phyloP scores from a whole-genome alignment of 768 basidiomycete genomes.

The Hydnomerulius pinastri region DNA sequence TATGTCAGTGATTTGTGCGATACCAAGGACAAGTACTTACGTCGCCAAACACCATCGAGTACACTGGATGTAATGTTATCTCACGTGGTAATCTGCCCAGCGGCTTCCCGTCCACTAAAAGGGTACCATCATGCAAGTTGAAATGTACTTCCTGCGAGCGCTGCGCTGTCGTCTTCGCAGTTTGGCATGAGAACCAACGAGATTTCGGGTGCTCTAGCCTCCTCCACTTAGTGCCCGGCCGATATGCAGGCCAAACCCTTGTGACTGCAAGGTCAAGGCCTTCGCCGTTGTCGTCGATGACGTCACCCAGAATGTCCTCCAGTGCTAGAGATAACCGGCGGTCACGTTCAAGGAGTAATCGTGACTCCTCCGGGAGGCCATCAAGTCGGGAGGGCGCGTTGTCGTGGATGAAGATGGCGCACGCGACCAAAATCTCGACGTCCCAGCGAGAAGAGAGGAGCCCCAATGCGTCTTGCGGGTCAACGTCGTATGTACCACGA shows the following conservation, averaged over 20 bases:
- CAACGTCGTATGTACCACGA: constrained; percentile 33
- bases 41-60: constrained; percentile 36
- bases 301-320: constrained; percentile 16
- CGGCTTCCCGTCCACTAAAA: constrained; percentile 44
- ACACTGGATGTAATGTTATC: constrained; percentile 35
- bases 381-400: constrained; percentile 22
- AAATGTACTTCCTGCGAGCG: constrained; percentile 36
- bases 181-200: constrained; percentile 31
- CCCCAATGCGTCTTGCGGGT: neutral
- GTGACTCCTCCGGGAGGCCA: constrained; percentile 9
- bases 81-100: constrained; percentile 38
- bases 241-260: constrained; percentile 34
- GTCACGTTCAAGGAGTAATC: constrained; percentile 31
- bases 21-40: constrained; percentile 23
- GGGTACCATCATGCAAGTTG: constrained; percentile 41
- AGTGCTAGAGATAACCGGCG: constrained; percentile 33
- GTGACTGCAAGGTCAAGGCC: constrained; percentile 34
- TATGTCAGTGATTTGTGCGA: neutral
- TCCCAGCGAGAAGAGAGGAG: constrained; percentile 28
- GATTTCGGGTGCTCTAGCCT: constrained; percentile 17
- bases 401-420: constrained; percentile 33
- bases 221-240: constrained; percentile 27
- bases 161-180: constrained; percentile 10
- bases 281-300: constrained; percentile 10
- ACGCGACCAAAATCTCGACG: constrained; percentile 33